Evolutionary conservation across 352 stramenopile genomes (phyloP).

Genomic region (Phytophthora hibernalis): DNA sequence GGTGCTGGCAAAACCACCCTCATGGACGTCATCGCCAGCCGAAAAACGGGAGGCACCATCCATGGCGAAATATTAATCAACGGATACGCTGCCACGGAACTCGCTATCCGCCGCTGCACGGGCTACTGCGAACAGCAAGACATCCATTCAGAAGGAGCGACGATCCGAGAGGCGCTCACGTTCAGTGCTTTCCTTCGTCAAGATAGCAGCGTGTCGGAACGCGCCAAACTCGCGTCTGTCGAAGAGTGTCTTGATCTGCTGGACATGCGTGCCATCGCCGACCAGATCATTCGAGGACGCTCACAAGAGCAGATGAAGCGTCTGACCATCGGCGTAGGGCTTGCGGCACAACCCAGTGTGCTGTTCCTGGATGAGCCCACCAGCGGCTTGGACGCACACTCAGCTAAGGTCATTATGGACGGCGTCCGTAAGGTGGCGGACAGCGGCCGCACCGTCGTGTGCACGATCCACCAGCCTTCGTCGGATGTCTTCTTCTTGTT

Average conservation of each 20-base stretch:
- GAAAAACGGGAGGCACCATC: slow-evolving; percentile 82
- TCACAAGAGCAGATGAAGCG: slow-evolving; percentile 66
- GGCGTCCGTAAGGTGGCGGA: slow-evolving; percentile 84
- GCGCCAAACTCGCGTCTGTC: slow-evolving; percentile 36
- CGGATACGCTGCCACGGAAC: slow-evolving; percentile 32
- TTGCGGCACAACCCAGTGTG: slow-evolving; percentile 82
- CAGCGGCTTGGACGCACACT: slow-evolving; percentile 79
- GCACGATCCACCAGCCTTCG: slow-evolving; percentile 29
- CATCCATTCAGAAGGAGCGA: slow-evolving; percentile 40
- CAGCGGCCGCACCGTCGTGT: slow-evolving; percentile 77
- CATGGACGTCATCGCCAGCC: slow-evolving; percentile 68
- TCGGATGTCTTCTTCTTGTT: slow-evolving; percentile 46
- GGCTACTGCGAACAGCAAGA: slow-evolving; percentile 41
- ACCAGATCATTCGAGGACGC: slow-evolving; percentile 45
- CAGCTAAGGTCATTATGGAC: slow-evolving; percentile 67
- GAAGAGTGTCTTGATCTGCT: slow-evolving; percentile 46
- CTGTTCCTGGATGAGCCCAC: slow-evolving; percentile 85
- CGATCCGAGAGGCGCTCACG: slow-evolving; percentile 84
- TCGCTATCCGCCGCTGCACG: slow-evolving; percentile 43
- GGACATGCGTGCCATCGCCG: slow-evolving; percentile 35
- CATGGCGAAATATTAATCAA: slow-evolving; percentile 57
- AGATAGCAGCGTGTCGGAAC: slow-evolving; percentile 32
- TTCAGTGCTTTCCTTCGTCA: slow-evolving; percentile 86
- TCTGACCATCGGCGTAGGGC: slow-evolving; percentile 88
- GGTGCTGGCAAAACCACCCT: slow-evolving; percentile 82